Evolutionary conservation across 352 stramenopile genomes (phyloP), one percentile per base, ranked within the genome.

Genomic region (Phytopythium boreale): DNA sequence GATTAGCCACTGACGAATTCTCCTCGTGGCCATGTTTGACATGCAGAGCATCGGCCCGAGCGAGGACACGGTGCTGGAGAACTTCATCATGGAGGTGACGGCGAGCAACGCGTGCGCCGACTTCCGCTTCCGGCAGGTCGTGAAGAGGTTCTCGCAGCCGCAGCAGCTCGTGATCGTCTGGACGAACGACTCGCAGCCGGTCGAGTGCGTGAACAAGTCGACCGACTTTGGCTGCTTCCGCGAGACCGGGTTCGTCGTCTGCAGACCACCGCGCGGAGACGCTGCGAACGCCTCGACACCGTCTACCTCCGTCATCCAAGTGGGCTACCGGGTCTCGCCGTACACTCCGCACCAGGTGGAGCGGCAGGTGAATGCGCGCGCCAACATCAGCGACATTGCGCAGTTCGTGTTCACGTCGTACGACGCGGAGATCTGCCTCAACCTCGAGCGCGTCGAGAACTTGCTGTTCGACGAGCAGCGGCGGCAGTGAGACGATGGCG

Each of bases 141-240:
- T 75, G n/a, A 69, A 69, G 43, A 62, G 66, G 15, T 71, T 71
- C 52, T 44, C 70, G 14, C 75, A 84, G 50, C 60, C 81, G 63
- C 67, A 82, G 26, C 80, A 77, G 27, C 71, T 87, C 22, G 76
- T 89, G 19, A 74, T 89, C 31, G 73, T 84, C 31, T 89, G 78
- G 78, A 75, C 68, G 20, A 76, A 79, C 24, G 70, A 79, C 63
- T 76, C 84, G 63, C 66, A 82, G 12, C 76, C 80, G 12, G 67
- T 83, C 20, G 76, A 86, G 46, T 82, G 87, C 66, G 71, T 66
- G 41, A 65, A 76, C 62, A 76, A 87, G 61, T 70, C 58, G 4
- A 69, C 71, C 56, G 51, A 61, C n/a, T 68, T 68, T 70, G 71
- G 75, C 64, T 59, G 66, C 61, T 75, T 76, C 66, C 59, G 70